These are phyloP conservation scores for Coriolopsis trogii DNA, from an alignment of 1,284 basidiomycete genomes.

Conservation along the genomic window DNA sequence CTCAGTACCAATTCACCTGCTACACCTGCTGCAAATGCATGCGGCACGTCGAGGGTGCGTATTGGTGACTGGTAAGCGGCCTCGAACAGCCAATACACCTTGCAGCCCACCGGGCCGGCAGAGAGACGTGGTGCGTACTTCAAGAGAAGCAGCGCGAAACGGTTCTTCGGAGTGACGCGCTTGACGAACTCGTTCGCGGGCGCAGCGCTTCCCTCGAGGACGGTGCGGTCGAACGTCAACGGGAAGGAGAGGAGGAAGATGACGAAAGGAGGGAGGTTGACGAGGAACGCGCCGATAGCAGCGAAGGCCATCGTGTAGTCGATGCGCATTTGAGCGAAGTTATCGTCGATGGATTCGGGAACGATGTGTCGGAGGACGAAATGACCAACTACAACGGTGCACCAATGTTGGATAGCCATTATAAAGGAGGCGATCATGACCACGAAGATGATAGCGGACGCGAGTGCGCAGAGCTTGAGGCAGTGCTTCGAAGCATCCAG, in stretches of 20 bases:
- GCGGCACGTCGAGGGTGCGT: constrained; percentile 5
- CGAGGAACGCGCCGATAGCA: constrained; percentile 13
- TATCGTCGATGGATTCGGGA: constrained; percentile 5
- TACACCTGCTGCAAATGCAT: constrained; percentile 4
- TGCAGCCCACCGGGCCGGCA: constrained; percentile 11
- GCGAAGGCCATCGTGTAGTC: constrained; percentile 17
- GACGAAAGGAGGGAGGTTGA: constrained; percentile 13
- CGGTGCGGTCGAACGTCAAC: constrained; percentile 15
- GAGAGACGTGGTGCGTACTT: constrained; percentile 13
- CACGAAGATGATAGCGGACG: constrained; percentile 14
- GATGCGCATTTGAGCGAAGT: background rate
- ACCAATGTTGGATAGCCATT: constrained; percentile 14
- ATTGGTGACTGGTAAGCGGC: background rate
- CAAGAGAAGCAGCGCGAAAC: constrained; percentile 3
- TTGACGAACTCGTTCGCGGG: constrained; percentile 18
- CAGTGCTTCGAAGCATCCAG: background rate
- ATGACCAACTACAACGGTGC: constrained; percentile 16
- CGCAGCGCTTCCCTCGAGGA: constrained; percentile 9
- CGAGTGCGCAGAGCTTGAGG: constrained; percentile 3
- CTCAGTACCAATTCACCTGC: constrained; percentile 9
- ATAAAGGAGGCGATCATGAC: constrained; percentile 11
- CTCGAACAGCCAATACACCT: constrained; percentile 1
- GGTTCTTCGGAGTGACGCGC: constrained; percentile 14
- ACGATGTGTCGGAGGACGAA: constrained; percentile 11
- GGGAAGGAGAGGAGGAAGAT: constrained; percentile 15